phyloP scores from a whole-genome alignment of 1,284 basidiomycete species.

The Ceratobasidium sp. region DNA sequence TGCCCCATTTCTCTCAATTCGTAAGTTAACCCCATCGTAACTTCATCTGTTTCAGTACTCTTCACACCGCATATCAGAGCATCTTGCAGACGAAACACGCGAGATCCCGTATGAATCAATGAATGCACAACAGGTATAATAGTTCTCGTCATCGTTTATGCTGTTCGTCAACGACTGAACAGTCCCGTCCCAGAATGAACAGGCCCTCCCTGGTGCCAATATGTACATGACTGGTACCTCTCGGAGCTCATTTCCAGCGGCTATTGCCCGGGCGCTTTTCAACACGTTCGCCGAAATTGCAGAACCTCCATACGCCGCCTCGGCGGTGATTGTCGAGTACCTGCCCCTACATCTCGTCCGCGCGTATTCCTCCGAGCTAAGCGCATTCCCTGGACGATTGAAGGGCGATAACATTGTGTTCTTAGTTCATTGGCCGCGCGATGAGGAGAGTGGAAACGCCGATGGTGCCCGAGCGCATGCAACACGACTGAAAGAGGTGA shows the following conservation, averaged over 20 bases:
- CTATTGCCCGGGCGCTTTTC: constrained; percentile 17
- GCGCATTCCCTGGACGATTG: constrained; percentile 20
- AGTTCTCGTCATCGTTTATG: not conserved
- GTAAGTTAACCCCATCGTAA: not conserved
- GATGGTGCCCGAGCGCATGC: constrained; percentile 31
- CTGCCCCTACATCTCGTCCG: constrained; percentile 34
- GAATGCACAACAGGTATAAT: constrained; percentile 29
- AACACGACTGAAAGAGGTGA: constrained; percentile 8
- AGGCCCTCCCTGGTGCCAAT: constrained; percentile 33
- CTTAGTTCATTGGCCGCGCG: constrained; percentile 24
- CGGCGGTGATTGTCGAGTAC: constrained; percentile 30
- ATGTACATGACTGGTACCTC: constrained; percentile 42
- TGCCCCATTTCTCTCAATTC: not conserved
- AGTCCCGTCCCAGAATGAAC: constrained; percentile 20
- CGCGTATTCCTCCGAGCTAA: constrained; percentile 2
- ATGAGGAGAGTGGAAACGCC: not conserved
- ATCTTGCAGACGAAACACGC: constrained; percentile 23
- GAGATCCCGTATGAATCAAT: constrained; percentile 27
- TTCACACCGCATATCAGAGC: not conserved
- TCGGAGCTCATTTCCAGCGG: not conserved
- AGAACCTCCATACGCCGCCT: not conserved
- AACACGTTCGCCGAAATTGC: constrained; percentile 14
- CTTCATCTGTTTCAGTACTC: not conserved
- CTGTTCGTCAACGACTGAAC: not conserved
- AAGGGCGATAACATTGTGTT: constrained; percentile 35